A percentile compares a stretch with the other conserved stretches of the same genome.
These are phyloP conservation scores for Plasmodium yoelii DNA, from an alignment of 169 alveolate species.

Conservation along the genomic window DNA sequence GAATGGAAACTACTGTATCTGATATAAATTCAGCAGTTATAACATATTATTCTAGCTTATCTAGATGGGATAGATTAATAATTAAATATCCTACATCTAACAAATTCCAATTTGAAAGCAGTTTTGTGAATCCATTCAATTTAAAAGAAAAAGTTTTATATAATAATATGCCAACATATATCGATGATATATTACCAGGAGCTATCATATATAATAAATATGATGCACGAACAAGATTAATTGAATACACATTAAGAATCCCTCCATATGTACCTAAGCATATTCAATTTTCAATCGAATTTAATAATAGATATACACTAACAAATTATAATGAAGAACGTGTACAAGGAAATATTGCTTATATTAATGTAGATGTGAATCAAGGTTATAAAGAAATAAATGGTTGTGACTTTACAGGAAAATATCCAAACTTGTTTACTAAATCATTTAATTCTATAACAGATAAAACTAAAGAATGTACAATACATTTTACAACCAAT, in stretches of 20 bases:
- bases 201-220: conserved; percentile 10
- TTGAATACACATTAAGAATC: conserved; percentile 33
- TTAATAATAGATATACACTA: conserved; percentile 13
- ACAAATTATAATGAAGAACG: background rate
- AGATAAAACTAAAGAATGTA: conserved; percentile 18
- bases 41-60: background rate
- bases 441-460: conserved; percentile 2
- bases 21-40: background rate
- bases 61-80: conserved; percentile 47
- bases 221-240: conserved; percentile 27
- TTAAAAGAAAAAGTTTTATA: conserved; percentile 52
- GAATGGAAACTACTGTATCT: background rate
- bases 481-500: conserved; percentile 7
- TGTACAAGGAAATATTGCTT: conserved; percentile 14
- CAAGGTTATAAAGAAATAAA: conserved; percentile 39
- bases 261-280: conserved; percentile 55
- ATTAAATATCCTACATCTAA: conserved; percentile 55
- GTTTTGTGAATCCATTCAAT: conserved; percentile 27
- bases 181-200: conserved; percentile 58
- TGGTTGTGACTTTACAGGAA: conserved; percentile 73
- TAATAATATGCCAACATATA: conserved; percentile 22
- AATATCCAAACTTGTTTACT: conserved; percentile 29
- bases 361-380: conserved; percentile 10
- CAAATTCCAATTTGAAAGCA: conserved; percentile 11
- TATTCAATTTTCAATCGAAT: conserved; percentile 29